Base-by-base conservation (phyloP, 2,329 filamentous ascomycete species). In the Colletotrichum eremochloae region DNA sequence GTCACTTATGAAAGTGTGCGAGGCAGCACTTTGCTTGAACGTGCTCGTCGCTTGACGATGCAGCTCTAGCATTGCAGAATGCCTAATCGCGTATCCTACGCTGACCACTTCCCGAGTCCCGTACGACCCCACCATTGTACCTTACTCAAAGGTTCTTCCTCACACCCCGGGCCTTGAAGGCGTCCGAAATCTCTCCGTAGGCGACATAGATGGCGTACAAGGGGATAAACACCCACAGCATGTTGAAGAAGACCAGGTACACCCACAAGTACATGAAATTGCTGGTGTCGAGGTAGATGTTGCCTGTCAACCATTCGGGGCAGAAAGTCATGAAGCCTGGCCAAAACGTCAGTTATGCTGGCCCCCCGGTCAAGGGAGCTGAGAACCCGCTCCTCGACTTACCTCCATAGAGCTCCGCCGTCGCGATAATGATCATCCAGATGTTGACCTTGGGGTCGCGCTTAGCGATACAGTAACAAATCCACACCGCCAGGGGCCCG, bases 191-290 rank as follows among this genome's bases (percentile, higher is more conserved):
- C 74, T 92, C 88, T 29, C 77, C 75, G 52, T 85, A 84, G 1
- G 87, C 84, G 68, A 90, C 85, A 75, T 84, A 90, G 67, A 91
- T 83, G 29, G 87, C 84, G 79, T 90, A 92, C 1, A 88, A 68
- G 0, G 91, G 91, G 73, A 92, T 85, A 73, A 88, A 87, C 5
- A 93, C 90, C 91, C 91, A 93, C 5, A 92, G 82, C 76, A 86
- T 87, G 80, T 93, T 93, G 84, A 93, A 92, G 80, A 92, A 92
- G 75, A 91, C 84, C 20, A 93, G 82, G 75, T 92, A 92, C 18
- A 92, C 83, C 90, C 90, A 92, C 74, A 87, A 82, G 76, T 91
- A 91, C 89, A 93, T 91, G 76, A 89, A 91, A 81, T 92, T 92
- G 81, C 86, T 90, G 24, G 85, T 85, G 79, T 92, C 89, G 71